Percentiles rank a stretch among this genome's conserved stretches.
Evolutionary conservation across 768 basidiomycete genomes (phyloP).

Genomic region (Cystofilobasidium bisporidii): DNA sequence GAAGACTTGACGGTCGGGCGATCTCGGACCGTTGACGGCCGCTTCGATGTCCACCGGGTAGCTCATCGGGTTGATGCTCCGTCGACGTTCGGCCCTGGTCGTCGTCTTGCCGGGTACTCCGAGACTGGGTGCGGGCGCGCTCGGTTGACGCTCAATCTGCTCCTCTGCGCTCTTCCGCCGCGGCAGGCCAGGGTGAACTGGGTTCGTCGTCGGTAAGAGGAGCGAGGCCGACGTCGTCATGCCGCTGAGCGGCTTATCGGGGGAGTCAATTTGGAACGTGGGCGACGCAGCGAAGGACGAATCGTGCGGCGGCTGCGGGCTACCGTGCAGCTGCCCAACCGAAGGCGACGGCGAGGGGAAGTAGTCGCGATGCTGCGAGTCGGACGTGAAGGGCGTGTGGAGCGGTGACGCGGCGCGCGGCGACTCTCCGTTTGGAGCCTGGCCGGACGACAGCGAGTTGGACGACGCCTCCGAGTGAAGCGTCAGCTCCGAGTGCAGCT

Average conservation of each 20-base stretch:
- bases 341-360: slow-evolving; percentile 5
- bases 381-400: no score
- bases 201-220: not conserved
- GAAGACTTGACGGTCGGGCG: not conserved
- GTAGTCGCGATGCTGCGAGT: not conserved
- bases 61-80: slow-evolving; percentile 49
- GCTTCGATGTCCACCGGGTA: slow-evolving; percentile 6
- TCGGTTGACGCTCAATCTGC: slow-evolving; percentile 1
- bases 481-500: slow-evolving; percentile 8
- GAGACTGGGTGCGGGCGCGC: slow-evolving; percentile 36
- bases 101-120: slow-evolving; percentile 36
- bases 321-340: not conserved
- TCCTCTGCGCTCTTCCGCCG: slow-evolving; percentile 24
- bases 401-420: not conserved
- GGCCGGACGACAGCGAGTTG: not conserved
- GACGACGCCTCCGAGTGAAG: not conserved
- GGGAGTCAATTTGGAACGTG: not conserved
- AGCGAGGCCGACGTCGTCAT: not conserved
- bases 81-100: slow-evolving; percentile 45
- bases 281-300: not conserved
- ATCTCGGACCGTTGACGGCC: not conserved
- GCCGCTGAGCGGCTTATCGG: not conserved
- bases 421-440: not conserved
- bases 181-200: not conserved
- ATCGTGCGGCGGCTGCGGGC: not conserved